Conservation (phyloP, 2,329 filamentous ascomycete genomes). For the Madurella fahalii region DNA sequence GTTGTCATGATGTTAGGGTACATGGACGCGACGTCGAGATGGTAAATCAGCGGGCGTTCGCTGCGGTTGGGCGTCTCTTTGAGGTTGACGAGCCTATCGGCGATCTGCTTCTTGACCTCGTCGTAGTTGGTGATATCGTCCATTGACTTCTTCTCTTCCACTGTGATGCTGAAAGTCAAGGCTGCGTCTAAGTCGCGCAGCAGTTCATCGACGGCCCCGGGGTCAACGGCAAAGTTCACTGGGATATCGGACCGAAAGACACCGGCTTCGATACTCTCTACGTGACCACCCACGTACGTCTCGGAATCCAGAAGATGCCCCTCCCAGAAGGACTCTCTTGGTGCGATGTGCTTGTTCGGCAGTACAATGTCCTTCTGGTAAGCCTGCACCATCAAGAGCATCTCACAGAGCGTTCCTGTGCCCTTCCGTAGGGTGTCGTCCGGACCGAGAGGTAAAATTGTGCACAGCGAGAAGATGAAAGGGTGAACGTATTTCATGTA, state of each 20-base stretch:
- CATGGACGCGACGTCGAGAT: conserved; percentile 98
- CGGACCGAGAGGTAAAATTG: conserved; percentile 86
- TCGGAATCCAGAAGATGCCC: conserved; percentile 94
- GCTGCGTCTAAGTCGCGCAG: conserved; percentile 82
- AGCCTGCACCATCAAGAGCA: conserved; percentile 98
- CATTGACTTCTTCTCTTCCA: conserved; percentile 78
- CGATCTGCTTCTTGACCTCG: conserved; percentile 80
- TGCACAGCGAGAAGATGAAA: conserved; percentile 98
- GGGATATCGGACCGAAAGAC: conserved; percentile 96
- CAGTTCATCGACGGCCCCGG: conserved; percentile 84
- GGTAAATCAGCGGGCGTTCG: conserved; percentile 90
- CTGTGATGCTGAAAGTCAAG: conserved; percentile 77
- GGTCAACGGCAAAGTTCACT: conserved; percentile 87
- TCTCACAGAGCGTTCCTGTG: conserved; percentile 97
- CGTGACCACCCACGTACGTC: conserved; percentile 96
- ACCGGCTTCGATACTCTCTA: conserved; percentile 97
- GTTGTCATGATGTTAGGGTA: conserved; percentile 99
- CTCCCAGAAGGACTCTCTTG: conserved; percentile 92
- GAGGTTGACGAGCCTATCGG: conserved; percentile 63
- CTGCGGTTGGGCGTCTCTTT: conserved; percentile 78
- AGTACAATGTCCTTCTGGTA: conserved; percentile 88
- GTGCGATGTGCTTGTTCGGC: conserved; percentile 91
- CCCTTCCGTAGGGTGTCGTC: conserved; percentile 93
- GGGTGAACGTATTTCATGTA: conserved; percentile 99
- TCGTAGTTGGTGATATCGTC: conserved; percentile 79